Conservation (phyloP, 441 rosid species). For the Arabidopsis lyrata region DNA sequence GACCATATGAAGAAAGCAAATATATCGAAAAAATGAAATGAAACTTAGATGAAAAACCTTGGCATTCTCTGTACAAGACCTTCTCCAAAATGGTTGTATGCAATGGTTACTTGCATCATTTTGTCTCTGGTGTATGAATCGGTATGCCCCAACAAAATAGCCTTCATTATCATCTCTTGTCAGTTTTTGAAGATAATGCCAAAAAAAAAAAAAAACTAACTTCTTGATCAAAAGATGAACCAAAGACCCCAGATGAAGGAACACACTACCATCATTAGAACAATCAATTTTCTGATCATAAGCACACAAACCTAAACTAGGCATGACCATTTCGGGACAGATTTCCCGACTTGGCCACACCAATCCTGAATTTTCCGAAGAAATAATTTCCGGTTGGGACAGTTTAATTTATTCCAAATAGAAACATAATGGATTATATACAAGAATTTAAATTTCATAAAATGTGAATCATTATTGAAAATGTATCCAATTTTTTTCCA, state of each 20-base stretch:
- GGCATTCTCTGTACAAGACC: conserved; percentile 83
- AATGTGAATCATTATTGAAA: too few species aligned
- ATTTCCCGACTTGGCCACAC: too few species aligned
- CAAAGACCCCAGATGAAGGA: not conserved
- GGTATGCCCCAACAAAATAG: conserved; percentile 70
- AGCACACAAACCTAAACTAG: not conserved
- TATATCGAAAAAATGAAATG: not conserved
- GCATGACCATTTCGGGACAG: too few species aligned
- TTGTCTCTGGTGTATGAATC: conserved; percentile 69
- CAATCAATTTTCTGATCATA: too few species aligned
- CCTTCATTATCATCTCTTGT: conserved; percentile 51
- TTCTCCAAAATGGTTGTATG: conserved; percentile 76
- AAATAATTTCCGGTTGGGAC: too few species aligned
- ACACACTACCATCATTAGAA: too few species aligned
- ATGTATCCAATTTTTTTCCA: too few species aligned
- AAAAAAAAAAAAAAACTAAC: not conserved
- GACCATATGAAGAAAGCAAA: not conserved
- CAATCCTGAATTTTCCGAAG: too few species aligned
- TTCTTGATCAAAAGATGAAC: not conserved
- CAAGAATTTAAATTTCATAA: too few species aligned
- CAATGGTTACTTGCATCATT: conserved; percentile 72
- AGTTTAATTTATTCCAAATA: too few species aligned
- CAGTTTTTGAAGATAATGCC: not conserved
- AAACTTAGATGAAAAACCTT: conserved; percentile 46
- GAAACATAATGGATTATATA: too few species aligned